Evolutionary conservation across 305 asterid species (phyloP), one percentile per base, ranked within the genome.

Genomic region (Coffea humblotiana): DNA sequence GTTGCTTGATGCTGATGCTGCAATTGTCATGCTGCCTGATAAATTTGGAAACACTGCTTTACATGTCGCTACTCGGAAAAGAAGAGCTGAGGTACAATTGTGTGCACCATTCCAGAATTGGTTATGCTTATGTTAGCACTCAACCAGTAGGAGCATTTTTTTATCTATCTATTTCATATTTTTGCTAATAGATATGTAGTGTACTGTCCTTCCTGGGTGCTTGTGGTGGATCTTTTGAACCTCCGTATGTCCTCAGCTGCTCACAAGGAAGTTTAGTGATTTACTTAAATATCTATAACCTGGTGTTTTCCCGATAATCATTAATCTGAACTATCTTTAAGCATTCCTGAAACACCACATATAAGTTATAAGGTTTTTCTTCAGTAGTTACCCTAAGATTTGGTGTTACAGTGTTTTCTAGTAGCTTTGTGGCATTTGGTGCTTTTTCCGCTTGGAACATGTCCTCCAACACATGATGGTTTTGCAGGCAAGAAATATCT

Each of bases 1-100:
- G 81, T 92, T 94, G 80, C 91, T 94, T 27, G 92, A 83, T 77
- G 96, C 97, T 52, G 98, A 93, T 85, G 89, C 97, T 3, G 91
- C 98, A 70, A 91, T 91, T 79, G 97, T 90, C 74, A 92, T 93
- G 96, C 96, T 95, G 18, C 96, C 97, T 0, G 98, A 92, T 79
- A 91, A 89, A 83, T 89, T 87, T 45, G 93, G 97, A 23, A 88
- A 88, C 81, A 92, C 91, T 27, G 98, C 98, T 4, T 85, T 93
- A 32, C 97, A 93, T 74, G 91, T 92, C 29, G 97, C 97, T 60
- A 92, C 97, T 58, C 83, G 98, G 84, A 92, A 93, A 79, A 93
- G 92, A 79, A 87, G 97, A 12, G 87, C 89, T 29, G 95, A 92
- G 97, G 99, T 95, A 88, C 63, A 35, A 21, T 19, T 64, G 75